Evolutionary conservation across 129 eudicot genomes (phyloP), one percentile per base, ranked within the genome.

Genomic region (Logfia minima): DNA sequence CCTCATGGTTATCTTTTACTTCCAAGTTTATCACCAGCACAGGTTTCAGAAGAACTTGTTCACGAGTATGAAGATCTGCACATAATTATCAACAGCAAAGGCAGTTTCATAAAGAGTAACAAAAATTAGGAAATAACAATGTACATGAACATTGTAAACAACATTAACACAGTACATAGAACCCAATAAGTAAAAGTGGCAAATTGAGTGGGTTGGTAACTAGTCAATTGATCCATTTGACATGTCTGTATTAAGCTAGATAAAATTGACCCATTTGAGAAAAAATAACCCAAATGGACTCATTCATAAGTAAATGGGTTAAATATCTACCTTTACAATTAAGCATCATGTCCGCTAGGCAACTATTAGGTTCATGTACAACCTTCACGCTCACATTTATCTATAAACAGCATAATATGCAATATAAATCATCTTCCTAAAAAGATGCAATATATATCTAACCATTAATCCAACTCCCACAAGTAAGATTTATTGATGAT

Each of bases 1-100:
- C 98, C 77, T 90, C 98, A 17, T 90, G 96, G 79, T 93, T 93
- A 79, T 93, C 98, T 79, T 90, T 93, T 18, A 93, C 97, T 78
- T 93, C 97, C 79, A 93, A 80, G 80, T 93, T 93, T 79, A 90
- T 85, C 14, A 93, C 80, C 31, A 90, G 66, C 68, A 90, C 97
- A 37, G 97, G 92, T 77, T 90, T 90, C 71, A 93, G 52, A 67
- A 85, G 95, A 21, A 81, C 78, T 31, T 87, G 97, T 37, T 87
- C 88, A 74, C 98, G 88, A 60, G 66, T 88, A 80, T 92, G 88
- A 59, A 90, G 94, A 86, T 92, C 98, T 88, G 85, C 84, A 77
- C 66, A 16, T 29, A 16, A 70, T 72, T 77, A 66, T 55, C 26
- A 22, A 45, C 31, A 24, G 56, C 24, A 80, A 4, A 76, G 9